phyloP scores from a whole-genome alignment of 2,329 filamentous ascomycete genomes.

The Zymoseptoria pseudotritici region DNA sequence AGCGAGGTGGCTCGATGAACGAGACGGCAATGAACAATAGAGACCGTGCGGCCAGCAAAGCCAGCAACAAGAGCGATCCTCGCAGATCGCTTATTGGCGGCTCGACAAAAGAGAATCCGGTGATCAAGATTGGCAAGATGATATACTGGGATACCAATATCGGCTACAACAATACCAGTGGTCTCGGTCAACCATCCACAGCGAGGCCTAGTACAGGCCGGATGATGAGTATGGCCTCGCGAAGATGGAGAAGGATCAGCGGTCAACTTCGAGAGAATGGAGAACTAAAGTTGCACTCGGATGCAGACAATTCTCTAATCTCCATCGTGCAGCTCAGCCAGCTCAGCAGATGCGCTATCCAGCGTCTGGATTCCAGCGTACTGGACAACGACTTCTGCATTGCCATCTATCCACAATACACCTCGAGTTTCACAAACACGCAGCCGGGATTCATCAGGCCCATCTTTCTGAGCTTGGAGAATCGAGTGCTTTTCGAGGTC shows the following conservation, averaged over 20 bases:
- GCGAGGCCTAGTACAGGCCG: constrained; percentile 45
- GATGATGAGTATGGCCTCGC: constrained; percentile 49
- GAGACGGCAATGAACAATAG: constrained; percentile 12
- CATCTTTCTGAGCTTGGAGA: constrained; percentile 81
- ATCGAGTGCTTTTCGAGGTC: constrained; percentile 84
- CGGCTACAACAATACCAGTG: constrained; percentile 40
- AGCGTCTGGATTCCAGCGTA: constrained; percentile 82
- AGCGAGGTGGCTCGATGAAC: constrained; percentile 17
- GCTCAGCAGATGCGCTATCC: constrained; percentile 80
- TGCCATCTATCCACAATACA: constrained; percentile 90
- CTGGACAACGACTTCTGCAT: constrained; percentile 90
- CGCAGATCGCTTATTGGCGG: constrained; percentile 42
- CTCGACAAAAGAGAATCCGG: constrained; percentile 61
- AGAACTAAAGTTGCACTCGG: constrained; percentile 82
- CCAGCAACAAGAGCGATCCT: constrained; percentile 27
- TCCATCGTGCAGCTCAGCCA: constrained; percentile 82
- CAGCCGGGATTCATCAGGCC: constrained; percentile 71
- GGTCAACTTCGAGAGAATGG: constrained; percentile 94
- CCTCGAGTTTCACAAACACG: constrained; percentile 58
- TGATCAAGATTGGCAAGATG: constrained; percentile 76
- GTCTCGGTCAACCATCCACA: constrained; percentile 15
- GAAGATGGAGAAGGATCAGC: constrained; percentile 80
- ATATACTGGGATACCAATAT: constrained; percentile 70
- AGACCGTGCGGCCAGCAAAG: constrained; percentile 23
- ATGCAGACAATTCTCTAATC: constrained; percentile 72